Percentiles rank a stretch among this genome's conserved stretches.
Conservation (phyloP, 371 early-diverging fungal genomes). For the Encephalitozoon intestinalis region DNA sequence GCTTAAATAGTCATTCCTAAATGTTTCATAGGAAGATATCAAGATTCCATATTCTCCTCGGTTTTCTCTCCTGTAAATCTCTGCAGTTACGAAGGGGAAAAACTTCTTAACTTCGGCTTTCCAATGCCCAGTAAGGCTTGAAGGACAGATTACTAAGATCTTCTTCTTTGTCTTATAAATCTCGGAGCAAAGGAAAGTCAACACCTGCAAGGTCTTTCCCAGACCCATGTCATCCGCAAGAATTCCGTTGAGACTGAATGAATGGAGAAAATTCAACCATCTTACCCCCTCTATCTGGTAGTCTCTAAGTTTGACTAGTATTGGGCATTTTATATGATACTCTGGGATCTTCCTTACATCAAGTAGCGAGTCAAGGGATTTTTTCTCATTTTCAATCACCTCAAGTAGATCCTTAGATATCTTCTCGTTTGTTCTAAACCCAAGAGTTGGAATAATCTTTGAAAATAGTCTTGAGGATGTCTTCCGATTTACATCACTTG, state of each 20-base stretch:
- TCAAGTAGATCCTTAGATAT: conserved; percentile 27
- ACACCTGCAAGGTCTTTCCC: conserved; percentile 83
- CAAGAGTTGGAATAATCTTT: conserved; percentile 24
- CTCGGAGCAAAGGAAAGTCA: conserved; percentile 47
- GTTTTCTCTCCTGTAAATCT: background rate
- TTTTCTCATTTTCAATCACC: conserved; percentile 25
- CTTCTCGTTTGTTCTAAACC: conserved; percentile 18
- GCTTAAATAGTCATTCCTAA: conserved; percentile 81
- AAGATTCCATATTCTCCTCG: conserved; percentile 52
- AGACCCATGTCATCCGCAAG: conserved; percentile 72
- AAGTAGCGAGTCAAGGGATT: conserved; percentile 22
- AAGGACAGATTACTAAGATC: conserved; percentile 87
- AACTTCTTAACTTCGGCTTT: conserved; percentile 71
- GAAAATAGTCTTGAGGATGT: background rate
- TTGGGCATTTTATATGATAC: conserved; percentile 25
- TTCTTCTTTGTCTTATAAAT: conserved; percentile 61
- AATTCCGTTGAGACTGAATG: conserved; percentile 56
- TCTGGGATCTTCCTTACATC: conserved; percentile 20
- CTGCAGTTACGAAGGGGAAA: conserved; percentile 21
- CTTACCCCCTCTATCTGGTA: conserved; percentile 60
- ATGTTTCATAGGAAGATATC: conserved; percentile 85
- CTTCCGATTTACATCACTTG: background rate
- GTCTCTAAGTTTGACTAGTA: conserved; percentile 43
- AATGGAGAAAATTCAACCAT: conserved; percentile 59
- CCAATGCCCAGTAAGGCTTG: conserved; percentile 92